Base-by-base conservation (phyloP, 805 yeast species). In the Ascoidea asiatica region DNA sequence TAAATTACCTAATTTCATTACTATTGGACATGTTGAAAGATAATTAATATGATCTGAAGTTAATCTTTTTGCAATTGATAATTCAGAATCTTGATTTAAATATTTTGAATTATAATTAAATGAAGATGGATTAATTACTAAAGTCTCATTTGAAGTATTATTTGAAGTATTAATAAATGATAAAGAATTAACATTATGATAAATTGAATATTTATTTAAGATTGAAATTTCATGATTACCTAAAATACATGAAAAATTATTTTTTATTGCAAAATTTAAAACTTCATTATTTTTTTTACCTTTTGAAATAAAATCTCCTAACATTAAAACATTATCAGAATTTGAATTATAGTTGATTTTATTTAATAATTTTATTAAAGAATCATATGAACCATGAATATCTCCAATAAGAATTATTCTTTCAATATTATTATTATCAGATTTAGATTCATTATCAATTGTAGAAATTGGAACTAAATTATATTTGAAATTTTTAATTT, bases 151-250 rank as follows among this genome's bases (percentile, higher is more conserved):
- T 38, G 49, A 21, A 39, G 48, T 40, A 19, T 37, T 8, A 43
- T 35, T 19, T 21, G 65, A 69, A 3, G 71, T 65, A 48, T 65
- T 67, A 21, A 52, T 52, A 47, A 58, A 59, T 44, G 60, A 60
- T 21, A 53, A 56, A 3, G 47, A 42, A 11, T 43, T n/a, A 38
- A 43, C 48, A 6, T 73, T 72, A 59, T 77, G 88, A 53, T 65
- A 70, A 47, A 62, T 74, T 20, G 80, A 75, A 55, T 86, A 86
- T 54, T 79, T 64, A 44, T 77, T 70, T 51, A 89, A 56, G 8
- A 82, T 72, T 48, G 77, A 79, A 48, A 80, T 69, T 60, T 89
- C 97, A 60, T 90, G 96, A 64, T 89, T 89, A 0, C 97, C 97
- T 47, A 92, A 64, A 2, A 89, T 76, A 56, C 95, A 88, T 44